Conservation (phyloP, 2,329 filamentous ascomycete species). For the Camillea tinctor region DNA sequence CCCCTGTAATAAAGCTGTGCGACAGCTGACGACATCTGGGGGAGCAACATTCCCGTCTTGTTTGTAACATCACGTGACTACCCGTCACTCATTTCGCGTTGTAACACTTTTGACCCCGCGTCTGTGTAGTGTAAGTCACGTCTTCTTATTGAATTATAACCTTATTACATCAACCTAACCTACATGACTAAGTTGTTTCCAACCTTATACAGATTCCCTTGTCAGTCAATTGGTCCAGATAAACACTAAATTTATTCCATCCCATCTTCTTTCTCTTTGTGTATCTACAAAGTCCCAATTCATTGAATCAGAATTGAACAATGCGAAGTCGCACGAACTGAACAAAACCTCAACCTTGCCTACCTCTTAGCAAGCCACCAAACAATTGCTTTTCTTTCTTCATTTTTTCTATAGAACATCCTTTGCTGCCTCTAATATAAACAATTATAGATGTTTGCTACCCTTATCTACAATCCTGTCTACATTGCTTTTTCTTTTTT, state of each 20-base stretch:
- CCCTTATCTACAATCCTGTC: neutral
- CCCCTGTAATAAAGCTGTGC: neutral
- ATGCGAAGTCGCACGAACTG: slow-evolving; percentile 1
- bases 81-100: slow-evolving; percentile 24
- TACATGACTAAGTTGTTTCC: no score
- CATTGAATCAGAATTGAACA: slow-evolving; percentile 1
- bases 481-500: neutral
- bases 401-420: neutral
- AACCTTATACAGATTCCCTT: no score
- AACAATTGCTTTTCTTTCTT: neutral
- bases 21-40: neutral
- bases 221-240: no score
- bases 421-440: slow-evolving; percentile 1
- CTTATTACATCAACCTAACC: no score
- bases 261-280: no score
- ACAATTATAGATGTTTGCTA: neutral
- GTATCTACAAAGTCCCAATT: neutral
- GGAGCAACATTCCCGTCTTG: neutral
- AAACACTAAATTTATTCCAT: neutral
- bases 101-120: slow-evolving; percentile 6
- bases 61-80: slow-evolving; percentile 23
- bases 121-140: slow-evolving; percentile 10
- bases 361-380: no score
- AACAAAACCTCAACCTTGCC: no score
- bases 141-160: neutral